Conservation (phyloP, 1,139 yeast genomes). For the Taphrina confusa region DNA sequence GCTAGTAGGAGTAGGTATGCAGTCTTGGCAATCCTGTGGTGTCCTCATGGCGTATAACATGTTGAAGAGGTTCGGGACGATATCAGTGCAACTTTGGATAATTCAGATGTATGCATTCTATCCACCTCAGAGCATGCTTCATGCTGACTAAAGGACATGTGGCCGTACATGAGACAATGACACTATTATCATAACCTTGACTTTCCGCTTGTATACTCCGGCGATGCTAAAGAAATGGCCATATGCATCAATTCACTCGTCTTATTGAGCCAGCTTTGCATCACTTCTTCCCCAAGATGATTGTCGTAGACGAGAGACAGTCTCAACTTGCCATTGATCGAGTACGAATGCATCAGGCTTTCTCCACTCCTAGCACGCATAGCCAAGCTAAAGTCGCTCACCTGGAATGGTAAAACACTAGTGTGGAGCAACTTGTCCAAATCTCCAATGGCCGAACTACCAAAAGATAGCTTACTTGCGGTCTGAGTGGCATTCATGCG, state of each 20-base stretch:
- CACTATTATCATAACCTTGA: too few species aligned
- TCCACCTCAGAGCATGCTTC: too few species aligned
- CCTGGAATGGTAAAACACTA: neutral
- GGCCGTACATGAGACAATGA: too few species aligned
- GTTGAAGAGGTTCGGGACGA: too few species aligned
- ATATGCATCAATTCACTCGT: slow-evolving; percentile 22
- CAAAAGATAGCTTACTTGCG: slow-evolving; percentile 12
- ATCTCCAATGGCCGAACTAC: slow-evolving; percentile 25
- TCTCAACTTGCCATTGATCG: slow-evolving; percentile 2
- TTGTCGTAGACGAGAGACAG: slow-evolving; percentile 21
- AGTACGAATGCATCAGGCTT: slow-evolving; percentile 28
- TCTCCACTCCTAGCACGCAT: slow-evolving; percentile 28
- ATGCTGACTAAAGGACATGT: too few species aligned
- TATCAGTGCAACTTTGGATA: too few species aligned
- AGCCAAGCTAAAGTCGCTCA: slow-evolving; percentile 20
- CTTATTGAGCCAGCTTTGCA: slow-evolving; percentile 9
- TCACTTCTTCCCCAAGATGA: slow-evolving; percentile 11
- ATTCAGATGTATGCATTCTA: too few species aligned
- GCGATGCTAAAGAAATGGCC: too few species aligned
- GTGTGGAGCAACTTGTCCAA: slow-evolving; percentile 8
- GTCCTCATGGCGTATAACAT: too few species aligned
- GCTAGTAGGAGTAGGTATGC: too few species aligned
- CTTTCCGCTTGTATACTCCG: too few species aligned
- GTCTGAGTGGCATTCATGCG: neutral
- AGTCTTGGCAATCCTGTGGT: too few species aligned